Base-by-base conservation (phyloP, 2,329 filamentous ascomycete species). In the Pleoardoris graminearum region DNA sequence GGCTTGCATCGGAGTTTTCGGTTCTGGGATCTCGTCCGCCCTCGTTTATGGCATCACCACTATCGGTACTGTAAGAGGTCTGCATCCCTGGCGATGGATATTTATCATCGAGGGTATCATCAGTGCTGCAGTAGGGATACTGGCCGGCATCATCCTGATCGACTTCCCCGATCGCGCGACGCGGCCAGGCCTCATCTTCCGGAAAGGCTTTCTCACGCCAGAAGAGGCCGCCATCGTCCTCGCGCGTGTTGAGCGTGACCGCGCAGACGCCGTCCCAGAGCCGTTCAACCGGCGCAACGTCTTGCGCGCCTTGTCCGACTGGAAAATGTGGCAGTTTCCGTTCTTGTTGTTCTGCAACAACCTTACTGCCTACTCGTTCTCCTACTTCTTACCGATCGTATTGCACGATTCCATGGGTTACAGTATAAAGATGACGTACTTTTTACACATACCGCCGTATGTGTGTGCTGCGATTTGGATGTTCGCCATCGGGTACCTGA, bases 21-120 rank as follows among this genome's bases (percentile, higher is more conserved):
- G 81, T 6, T 80, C 79, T 3, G 79, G 79, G 6, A 81, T 82
- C 45, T 80, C 79, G 12, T 80, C 79, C 0, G 68, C 82, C 8
- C 68, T 83, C 1, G 79, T 53, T 73, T 6, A 72, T 83, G 17
- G 74, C 75, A 30, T 69, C 68, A 59, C 50, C 4, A 52, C 50
- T 11, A 52, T 52, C n/a, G 50, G 50, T 8, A 17, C 35, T 7
- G 30, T 41, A 10, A 43, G 16, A 19, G 49, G 42, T 6, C 16
- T 47, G 16, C 39, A 27, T 10, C 23, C 49, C 22, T 51, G 49
- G 49, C 50, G 50, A 2, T 53, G 45, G 50, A 49, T 53, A n/a
- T 49, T 53, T 38, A 49, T 53, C 17, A 53, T 53, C 23, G 45
- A 53, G 21, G 50, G 44, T 2, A 48, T 53, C 37, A 36, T 53